Conservation (phyloP, 768 basidiomycete genomes). For the Leccinum uliginosum region DNA sequence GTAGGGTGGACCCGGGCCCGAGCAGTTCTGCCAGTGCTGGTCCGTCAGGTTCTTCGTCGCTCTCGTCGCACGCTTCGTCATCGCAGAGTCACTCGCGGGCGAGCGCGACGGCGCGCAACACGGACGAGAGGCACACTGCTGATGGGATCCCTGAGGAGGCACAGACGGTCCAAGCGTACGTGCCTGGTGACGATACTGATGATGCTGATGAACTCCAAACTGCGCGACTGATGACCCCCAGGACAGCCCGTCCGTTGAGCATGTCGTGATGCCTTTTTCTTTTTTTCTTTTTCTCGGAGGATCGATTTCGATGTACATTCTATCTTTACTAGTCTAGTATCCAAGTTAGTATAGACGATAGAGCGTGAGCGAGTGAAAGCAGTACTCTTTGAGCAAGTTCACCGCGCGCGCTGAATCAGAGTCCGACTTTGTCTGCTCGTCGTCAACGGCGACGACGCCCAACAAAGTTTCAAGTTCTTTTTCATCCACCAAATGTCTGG, state of each 20-base stretch:
- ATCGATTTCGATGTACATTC: no score
- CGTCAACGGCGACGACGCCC: constrained; percentile 22
- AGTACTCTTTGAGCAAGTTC: neutral
- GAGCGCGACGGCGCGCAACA: constrained; percentile 12
- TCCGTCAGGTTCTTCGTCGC: neutral
- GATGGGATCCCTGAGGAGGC: neutral
- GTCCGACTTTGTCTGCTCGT: constrained; percentile 14
- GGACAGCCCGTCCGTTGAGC: constrained; percentile 17
- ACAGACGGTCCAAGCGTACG: neutral
- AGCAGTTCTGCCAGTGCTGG: neutral
- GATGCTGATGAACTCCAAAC: constrained; percentile 11
- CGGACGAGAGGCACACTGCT: neutral
- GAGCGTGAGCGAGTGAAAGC: no score
- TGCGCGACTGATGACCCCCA: constrained; percentile 12
- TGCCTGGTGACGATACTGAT: constrained; percentile 3
- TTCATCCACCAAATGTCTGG: constrained; percentile 49
- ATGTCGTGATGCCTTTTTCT: neutral
- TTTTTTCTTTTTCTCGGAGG: no score
- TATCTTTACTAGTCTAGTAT: neutral
- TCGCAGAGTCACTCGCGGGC: constrained; percentile 10
- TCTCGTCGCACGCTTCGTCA: neutral
- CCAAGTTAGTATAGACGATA: no score
- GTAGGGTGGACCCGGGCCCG: neutral
- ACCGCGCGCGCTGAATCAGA: neutral
- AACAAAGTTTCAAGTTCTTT: constrained; percentile 1